phyloP scores from a whole-genome alignment of 306 rosid species.

The Begonia peltatifolia region DNA sequence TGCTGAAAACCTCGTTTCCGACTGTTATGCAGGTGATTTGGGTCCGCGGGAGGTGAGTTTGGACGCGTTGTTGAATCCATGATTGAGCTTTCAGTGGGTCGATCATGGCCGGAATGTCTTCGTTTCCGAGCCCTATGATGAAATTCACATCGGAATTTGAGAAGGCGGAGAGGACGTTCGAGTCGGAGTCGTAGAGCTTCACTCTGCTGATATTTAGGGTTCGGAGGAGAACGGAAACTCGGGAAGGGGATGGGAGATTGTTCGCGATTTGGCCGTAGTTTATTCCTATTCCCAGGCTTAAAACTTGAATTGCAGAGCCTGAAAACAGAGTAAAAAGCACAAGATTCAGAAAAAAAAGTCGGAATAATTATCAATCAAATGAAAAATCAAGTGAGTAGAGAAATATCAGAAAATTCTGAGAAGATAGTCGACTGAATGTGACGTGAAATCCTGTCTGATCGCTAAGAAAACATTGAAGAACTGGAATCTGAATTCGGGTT shows the following conservation, averaged over 20 bases:
- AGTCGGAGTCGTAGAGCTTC: constrained; percentile 85
- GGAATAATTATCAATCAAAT: too few species aligned
- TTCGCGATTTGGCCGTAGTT: constrained; percentile 86
- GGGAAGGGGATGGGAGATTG: constrained; percentile 56
- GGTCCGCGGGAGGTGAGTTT: constrained; percentile 44
- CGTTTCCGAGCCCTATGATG: constrained; percentile 65
- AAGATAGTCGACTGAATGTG: too few species aligned
- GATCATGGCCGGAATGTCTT: constrained; percentile 31
- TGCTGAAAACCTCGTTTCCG: constrained; percentile 57
- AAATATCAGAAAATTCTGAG: too few species aligned
- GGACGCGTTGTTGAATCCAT: constrained; percentile 50
- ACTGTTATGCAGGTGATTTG: constrained; percentile 50
- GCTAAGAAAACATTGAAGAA: too few species aligned
- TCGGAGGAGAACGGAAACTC: constrained; percentile 39
- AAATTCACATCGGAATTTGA: constrained; percentile 48
- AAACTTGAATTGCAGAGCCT: constrained; percentile 31
- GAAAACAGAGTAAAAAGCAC: constrained; percentile 13
- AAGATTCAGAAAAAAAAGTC: too few species aligned
- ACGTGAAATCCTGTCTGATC: too few species aligned
- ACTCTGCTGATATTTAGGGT: constrained; percentile 51
- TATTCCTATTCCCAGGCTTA: constrained; percentile 45
- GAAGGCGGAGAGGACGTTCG: constrained; percentile 63
- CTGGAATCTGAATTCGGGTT: too few species aligned
- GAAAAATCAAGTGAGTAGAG: too few species aligned
- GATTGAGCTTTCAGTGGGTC: constrained; percentile 43